Evolutionary conservation across 768 basidiomycete species (phyloP).

Genomic region (Pulveroboletus sp.): DNA sequence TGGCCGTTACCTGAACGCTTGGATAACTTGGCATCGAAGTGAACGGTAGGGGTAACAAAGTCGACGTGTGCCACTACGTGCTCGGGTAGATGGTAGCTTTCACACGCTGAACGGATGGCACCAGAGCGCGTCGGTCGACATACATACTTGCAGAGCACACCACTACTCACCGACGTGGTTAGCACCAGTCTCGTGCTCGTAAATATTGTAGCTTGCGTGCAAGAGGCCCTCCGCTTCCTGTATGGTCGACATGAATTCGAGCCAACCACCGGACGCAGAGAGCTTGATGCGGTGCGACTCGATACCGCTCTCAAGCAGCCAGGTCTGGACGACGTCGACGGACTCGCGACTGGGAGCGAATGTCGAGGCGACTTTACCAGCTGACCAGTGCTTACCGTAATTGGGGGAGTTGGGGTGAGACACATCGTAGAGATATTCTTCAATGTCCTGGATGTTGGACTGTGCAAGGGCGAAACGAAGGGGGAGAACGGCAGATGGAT

Average conservation of each 20-base stretch:
- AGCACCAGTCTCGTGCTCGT: conserved; percentile 34
- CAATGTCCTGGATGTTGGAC: conserved; percentile 37
- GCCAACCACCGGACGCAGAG: conserved; percentile 34
- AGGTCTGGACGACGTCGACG: conserved; percentile 34
- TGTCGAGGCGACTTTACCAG: conserved; percentile 34
- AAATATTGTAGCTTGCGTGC: conserved; percentile 39
- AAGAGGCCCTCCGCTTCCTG: conserved; percentile 42
- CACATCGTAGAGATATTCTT: conserved; percentile 39
- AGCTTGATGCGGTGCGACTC: conserved; percentile 31
- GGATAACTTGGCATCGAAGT: conserved; percentile 32
- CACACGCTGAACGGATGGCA: conserved; percentile 28
- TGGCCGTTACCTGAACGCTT: conserved; percentile 12
- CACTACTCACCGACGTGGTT: conserved; percentile 34
- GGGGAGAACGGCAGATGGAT: conserved; percentile 33
- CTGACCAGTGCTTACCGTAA: conserved; percentile 45
- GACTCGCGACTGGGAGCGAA: conserved; percentile 40
- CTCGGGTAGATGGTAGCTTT: conserved; percentile 38
- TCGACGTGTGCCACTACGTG: conserved; percentile 37
- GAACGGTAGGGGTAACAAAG: conserved; percentile 42
- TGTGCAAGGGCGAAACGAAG: conserved; percentile 44
- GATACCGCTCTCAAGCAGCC: conserved; percentile 38
- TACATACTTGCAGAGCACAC: not conserved
- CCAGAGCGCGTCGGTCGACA: not conserved
- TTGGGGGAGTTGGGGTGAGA: conserved; percentile 40
- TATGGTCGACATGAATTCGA: conserved; percentile 37